Evolutionary conservation across 129 eudicot genomes (phyloP), one percentile per base, ranked within the genome.

Genomic region (Centaurea solstitialis): DNA sequence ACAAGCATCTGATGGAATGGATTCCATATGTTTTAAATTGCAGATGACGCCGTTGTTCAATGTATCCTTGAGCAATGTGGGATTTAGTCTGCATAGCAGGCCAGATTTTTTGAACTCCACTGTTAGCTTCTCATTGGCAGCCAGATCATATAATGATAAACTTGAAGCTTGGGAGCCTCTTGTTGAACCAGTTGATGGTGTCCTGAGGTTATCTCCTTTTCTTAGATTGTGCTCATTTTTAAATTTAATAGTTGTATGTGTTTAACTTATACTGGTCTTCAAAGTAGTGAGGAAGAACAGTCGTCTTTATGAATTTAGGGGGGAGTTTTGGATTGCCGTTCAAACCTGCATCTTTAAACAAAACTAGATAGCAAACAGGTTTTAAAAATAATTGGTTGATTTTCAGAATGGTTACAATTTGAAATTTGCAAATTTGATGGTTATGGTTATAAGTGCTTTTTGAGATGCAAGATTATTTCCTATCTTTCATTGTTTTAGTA

Each of bases 91-190:
- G 70, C 98, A 87, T 87, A 95, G 90, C 79, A 87, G 95, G 61
- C 90, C 92, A 61, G 90, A 91, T 78, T 87, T 85, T 88, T 77
- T 87, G 86, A 93, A 83, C 76, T 87, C 98, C 74, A 89, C 92
- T 73, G 90, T 96, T 57, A 89, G 79, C 82, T 96, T 96, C 89
- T 93, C 99, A 53, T 89, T 96, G 85, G 94, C 87, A 73, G 98
- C 91, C 9, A 87, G 96, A 81, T 96, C 99, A 62, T 96, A 88
- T 84, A 96, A 96, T 78, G 99, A 96, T 84, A 96, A 93, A 85
- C 91, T 91, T 88, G 99, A 93, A 74, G 78, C 91, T 23, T 93
- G 98, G 99, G 99, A 96, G 91, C 99, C 99, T 84, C 87, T 96
- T 23, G 85, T 93, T 84, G 99, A 96, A 87, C 97, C 98, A 24